A percentile compares a stretch with the other conserved stretches of the same genome.
These are phyloP conservation scores for Claviceps pazoutovae DNA, from an alignment of 2,329 filamentous ascomycete genomes.

Conservation along the genomic window DNA sequence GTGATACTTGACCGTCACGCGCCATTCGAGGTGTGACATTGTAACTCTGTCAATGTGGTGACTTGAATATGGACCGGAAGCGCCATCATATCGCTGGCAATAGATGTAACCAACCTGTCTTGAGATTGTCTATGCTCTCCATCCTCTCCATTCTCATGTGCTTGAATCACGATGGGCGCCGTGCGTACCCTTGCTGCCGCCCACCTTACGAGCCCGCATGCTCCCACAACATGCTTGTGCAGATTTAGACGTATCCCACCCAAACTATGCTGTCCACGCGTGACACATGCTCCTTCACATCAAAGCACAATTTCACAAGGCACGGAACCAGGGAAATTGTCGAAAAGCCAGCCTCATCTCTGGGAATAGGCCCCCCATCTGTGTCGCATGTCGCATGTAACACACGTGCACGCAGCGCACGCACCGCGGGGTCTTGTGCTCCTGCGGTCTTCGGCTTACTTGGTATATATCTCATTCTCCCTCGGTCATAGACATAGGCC, in stretches of 20 bases:
- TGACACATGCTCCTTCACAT: not conserved
- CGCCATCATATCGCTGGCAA: not conserved
- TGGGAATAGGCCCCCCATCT: not conserved
- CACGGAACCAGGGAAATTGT: too few relatives aligned
- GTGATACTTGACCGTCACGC: not conserved
- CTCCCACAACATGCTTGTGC: not conserved
- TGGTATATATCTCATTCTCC: not conserved
- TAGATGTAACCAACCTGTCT: not conserved
- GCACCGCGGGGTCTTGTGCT: not conserved
- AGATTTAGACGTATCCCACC: not conserved
- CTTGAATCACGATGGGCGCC: constrained; percentile 1
- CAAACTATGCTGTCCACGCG: not conserved
- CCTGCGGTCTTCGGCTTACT: not conserved
- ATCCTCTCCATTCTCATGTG: not conserved
- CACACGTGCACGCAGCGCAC: not conserved
- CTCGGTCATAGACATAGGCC: not conserved
- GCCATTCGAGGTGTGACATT: not conserved
- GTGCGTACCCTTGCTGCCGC: not conserved
- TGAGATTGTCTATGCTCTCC: not conserved
- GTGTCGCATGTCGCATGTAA: not conserved
- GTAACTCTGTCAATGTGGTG: not conserved
- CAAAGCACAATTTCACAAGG: too few relatives aligned
- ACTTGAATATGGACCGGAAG: not conserved
- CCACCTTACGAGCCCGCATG: not conserved
- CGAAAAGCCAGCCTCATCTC: not conserved